Base-by-base conservation (phyloP, 495 filamentous ascomycete species). In the Sporormia fimetaria region DNA sequence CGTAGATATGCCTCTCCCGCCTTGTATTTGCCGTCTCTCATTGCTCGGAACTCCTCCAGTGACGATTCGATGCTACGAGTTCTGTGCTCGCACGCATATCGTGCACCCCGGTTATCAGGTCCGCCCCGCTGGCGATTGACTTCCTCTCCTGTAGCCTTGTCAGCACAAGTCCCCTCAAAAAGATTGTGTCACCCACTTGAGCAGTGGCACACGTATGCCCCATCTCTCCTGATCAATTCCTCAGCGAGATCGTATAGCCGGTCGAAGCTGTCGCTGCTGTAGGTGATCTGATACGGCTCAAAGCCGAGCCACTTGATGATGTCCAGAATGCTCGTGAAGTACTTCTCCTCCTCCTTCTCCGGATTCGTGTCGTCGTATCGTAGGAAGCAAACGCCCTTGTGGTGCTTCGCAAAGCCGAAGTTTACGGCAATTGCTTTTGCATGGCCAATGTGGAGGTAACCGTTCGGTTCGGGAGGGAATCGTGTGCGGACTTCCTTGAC, bases 401-500 rank as follows among this genome's bases (percentile, higher is more conserved):
- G 80, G 54, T 80, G 76, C 50, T 73, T 76, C 8, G 90, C 90
- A 63, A 94, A 95, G 0, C 90, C 92, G 58, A 96, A 96, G 63
- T 96, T 98, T 54, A 96, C 73, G 0, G 84, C 76, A 61, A 98
- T 95, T n/a, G 90, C 90, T 65, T 96, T 96, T 49, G 77, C 78
- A 58, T 96, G 90, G 14, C 87, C 87, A 55, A 94, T 83, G 54
- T 93, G 87, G 10, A 93, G 73, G 59, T 69, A 81, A 40, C 77
- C 77, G 51, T 81, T 81, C 23, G 87, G 87, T 63, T 96, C 92
- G 11, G 90, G 90, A 4, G 90, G 90, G 61, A 98, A 95, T 51
- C 86, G 76, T 7, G 87, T 90, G 33, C 77, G 56, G 21, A 83
- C 75, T 22, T 68, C 60, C 56, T 76, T 74, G 4, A 67, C 61